Base-by-base conservation (phyloP, 805 yeast genomes). In the Starmerella sp. region DNA sequence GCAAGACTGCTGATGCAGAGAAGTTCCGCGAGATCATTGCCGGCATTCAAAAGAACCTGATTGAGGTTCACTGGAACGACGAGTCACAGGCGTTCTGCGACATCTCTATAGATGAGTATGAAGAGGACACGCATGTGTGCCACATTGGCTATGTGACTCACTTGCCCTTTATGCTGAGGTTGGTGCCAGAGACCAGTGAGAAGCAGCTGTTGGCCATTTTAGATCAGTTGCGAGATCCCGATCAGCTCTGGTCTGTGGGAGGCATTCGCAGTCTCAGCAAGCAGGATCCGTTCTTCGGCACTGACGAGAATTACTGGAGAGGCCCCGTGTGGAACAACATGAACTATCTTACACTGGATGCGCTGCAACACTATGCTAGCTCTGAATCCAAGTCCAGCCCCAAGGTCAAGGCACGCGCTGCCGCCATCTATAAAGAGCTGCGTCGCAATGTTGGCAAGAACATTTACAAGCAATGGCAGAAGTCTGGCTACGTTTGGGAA, bases 301-400 rank as follows among this genome's bases (percentile, higher is more conserved):
- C 82, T 0, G 91, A 77, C 7, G 98, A 93, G 65, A 83, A 91
- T 69, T 93, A 93, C 71, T 93, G 98, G 98, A 78, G 96, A 59
- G 93, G 96, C 0, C 87, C 95, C 17, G 76, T 93, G 31, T 93
- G 97, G 97, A 74, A 89, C 62, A 86, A 89, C 67, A 85, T 93
- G 65, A 93, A 93, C 71, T 91, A 88, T 65, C 71, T 93, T 68
- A 74, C 83, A 5, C 72, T 93, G 44, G 93, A 88, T 52, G 77
- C 86, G 5, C 72, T 93, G 58, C 67, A 73, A 35, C 71, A 80
- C 66, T 91, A 90, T 64, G 67, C 63, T 2, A 48, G 60, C 6
- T 64, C 75, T 1, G 71, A 67, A 5, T 64, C 70, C 2, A 63
- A 69, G 54, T 31, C 55, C 14, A 35, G 44, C n/a, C 15, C 45